Evolutionary conservation across 1,284 basidiomycete genomes (phyloP), one percentile per base, ranked within the genome.

Genomic region (Stereum hirsutum): DNA sequence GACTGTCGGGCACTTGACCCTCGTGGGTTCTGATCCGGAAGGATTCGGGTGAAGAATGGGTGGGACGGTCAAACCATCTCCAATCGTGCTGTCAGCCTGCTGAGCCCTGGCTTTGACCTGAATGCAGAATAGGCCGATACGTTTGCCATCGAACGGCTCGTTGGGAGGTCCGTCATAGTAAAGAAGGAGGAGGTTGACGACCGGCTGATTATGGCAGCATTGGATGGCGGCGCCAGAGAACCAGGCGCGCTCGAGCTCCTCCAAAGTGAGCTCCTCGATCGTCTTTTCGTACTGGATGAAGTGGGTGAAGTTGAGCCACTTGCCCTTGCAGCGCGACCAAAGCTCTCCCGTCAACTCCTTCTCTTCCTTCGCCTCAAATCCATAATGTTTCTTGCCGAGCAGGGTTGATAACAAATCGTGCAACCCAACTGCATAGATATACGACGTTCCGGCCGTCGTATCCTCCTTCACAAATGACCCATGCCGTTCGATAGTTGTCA

Each of bases 261-360:
- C 37, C 17, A 21, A 14, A 14, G 37, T 39, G 20, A 39, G 14
- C 12, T 39, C 37, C 6, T 5, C 15, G 19, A 39, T 39, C 7
- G 11, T 17, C 24, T 39, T 21, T 14, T 39, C 37, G 20, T 24
- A 5, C n/a, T 25, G 20, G 21, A 25, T n/a, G 24, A 25, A 6
- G 14, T 39, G 37, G 24, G 37, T 39, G 37, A 39, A 39, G 37
- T 39, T 39, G 20, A 39, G 23, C 37, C 37, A 39, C 6, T 19
- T 25, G 10, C 17, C 17, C 11, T 14, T 1, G 24, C 15, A 23
- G 19, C 15, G 10, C 12, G 8, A 6, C 2, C 23, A 7, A 21
- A 39, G 37, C 11, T 23, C 15, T 10, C 14, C 19, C 14, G 17
- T 10, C 17, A 25, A 30, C n/a, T n/a, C n/a, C n/a, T n/a, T n/a